Conservation (phyloP, 179 eudicot genomes). For the Beta corolliflora region DNA sequence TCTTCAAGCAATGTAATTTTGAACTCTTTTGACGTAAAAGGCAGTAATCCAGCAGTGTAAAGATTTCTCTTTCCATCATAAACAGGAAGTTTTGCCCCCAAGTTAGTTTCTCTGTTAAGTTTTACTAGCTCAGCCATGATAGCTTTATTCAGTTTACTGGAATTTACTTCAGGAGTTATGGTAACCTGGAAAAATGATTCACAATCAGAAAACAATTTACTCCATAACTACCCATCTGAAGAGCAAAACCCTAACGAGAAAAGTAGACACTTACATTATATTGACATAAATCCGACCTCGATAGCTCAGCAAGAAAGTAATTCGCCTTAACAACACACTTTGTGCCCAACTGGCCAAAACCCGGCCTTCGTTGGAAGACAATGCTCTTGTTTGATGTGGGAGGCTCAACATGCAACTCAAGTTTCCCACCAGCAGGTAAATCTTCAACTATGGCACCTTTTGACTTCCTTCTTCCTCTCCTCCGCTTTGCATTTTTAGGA, state of each 20-base stretch:
- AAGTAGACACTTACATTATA: conserved; percentile 57
- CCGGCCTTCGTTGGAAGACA: conserved; percentile 65
- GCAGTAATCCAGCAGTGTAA: conserved; percentile 74
- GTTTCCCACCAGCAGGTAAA: conserved; percentile 34
- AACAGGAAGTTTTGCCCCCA: conserved; percentile 75
- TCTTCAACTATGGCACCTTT: conserved; percentile 44
- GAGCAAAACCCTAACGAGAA: not conserved
- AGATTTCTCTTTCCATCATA: conserved; percentile 78
- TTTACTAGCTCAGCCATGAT: conserved; percentile 70
- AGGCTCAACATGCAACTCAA: conserved; percentile 30
- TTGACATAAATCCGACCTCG: conserved; percentile 67
- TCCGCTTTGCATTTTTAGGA: conserved; percentile 45
- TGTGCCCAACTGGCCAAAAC: conserved; percentile 77
- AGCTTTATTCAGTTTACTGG: conserved; percentile 64
- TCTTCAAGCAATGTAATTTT: conserved; percentile 47
- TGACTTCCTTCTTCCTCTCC: conserved; percentile 53
- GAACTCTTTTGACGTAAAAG: conserved; percentile 69
- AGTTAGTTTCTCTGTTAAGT: conserved; percentile 59
- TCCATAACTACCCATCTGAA: not conserved
- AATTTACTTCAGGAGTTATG: conserved; percentile 67
- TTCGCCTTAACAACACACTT: conserved; percentile 86
- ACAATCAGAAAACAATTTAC: conserved; percentile 3
- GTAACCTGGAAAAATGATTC: conserved; percentile 50
- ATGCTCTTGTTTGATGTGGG: conserved; percentile 42
- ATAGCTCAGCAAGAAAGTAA: conserved; percentile 70